Conservation (phyloP, 2,329 filamentous ascomycete species). For the Bipolaris victoriae region DNA sequence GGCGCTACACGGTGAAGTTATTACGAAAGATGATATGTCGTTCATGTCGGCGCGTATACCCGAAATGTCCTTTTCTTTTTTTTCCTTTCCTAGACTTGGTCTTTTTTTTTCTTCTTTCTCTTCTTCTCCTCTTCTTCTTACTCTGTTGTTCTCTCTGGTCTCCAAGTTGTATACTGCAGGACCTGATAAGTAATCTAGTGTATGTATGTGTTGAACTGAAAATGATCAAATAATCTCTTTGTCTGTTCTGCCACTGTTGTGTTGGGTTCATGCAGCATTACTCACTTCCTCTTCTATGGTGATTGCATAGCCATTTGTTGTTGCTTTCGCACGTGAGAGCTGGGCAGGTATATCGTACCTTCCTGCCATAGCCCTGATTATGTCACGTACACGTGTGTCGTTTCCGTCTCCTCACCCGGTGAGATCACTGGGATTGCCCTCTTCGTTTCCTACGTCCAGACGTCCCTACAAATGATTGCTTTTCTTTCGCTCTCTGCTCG, state of each 20-base stretch:
- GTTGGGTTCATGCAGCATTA: neutral
- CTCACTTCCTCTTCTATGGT: neutral
- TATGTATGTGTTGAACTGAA: neutral
- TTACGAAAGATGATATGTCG: conserved; percentile 7
- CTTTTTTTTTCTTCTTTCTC: neutral
- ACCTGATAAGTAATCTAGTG: neutral
- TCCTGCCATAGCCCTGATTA: neutral
- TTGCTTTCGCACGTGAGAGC: too few relatives aligned
- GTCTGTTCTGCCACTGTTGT: neutral
- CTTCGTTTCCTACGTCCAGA: too few relatives aligned
- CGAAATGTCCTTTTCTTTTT: conserved; percentile 9
- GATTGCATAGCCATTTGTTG: neutral
- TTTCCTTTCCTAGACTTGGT: neutral
- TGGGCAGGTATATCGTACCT: neutral
- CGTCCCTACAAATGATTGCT: too few relatives aligned
- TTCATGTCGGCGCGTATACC: conserved; percentile 26
- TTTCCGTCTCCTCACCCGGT: too few relatives aligned
- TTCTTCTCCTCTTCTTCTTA: neutral
- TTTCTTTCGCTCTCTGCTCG: too few relatives aligned
- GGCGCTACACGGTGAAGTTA: conserved; percentile 10
- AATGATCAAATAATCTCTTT: neutral
- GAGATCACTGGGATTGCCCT: too few relatives aligned
- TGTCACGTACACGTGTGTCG: neutral
- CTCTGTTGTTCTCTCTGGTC: neutral
- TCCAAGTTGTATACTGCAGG: neutral